phyloP scores from a whole-genome alignment of 306 rosid species.

The Macrotyloma uniflorum region DNA sequence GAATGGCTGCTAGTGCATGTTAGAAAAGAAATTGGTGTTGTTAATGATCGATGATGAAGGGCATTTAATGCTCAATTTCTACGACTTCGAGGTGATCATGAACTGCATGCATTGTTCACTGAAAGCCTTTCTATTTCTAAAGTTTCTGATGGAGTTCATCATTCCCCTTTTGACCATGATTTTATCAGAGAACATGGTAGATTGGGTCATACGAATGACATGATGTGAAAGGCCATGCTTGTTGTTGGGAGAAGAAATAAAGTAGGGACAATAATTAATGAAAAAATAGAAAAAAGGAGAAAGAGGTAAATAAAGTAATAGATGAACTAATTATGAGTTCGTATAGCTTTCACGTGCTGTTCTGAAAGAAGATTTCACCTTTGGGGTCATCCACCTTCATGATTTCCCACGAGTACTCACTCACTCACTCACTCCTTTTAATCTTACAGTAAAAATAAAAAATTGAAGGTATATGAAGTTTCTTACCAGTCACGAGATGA shows the following conservation, averaged over 20 bases:
- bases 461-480: too few species aligned
- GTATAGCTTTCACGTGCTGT: background rate
- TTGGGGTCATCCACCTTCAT: background rate
- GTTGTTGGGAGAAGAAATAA: background rate
- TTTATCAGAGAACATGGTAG: background rate
- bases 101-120: slow-evolving; percentile 2
- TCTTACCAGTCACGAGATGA: background rate
- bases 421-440: background rate
- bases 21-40: background rate
- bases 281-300: background rate
- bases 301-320: background rate
- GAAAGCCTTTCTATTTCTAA: background rate
- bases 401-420: background rate
- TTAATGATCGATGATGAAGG: background rate
- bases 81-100: background rate
- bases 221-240: background rate
- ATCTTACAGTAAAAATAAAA: background rate
- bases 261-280: background rate
- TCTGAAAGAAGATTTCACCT: background rate
- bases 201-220: background rate
- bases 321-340: background rate
- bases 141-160: slow-evolving; percentile 14
- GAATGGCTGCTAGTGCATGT: background rate
- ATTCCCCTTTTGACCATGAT: background rate
- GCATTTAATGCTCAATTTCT: slow-evolving; percentile 25